Evolutionary conservation across 2,329 filamentous ascomycete genomes (phyloP), one percentile per base, ranked within the genome.

Genomic region (Fusarium sambucinum): DNA sequence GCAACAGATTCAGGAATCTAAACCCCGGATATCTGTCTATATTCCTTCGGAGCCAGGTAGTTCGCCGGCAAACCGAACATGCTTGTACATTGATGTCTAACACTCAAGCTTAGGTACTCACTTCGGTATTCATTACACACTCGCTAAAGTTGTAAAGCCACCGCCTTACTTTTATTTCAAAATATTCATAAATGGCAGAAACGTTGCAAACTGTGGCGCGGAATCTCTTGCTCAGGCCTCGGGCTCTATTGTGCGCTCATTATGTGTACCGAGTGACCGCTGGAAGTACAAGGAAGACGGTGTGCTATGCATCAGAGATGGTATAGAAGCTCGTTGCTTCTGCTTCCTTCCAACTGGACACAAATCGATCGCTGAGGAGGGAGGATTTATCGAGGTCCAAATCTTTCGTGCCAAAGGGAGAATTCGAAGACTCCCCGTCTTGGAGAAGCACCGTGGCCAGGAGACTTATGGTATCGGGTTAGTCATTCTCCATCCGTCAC

Each of bases 391-490:
- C 47, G 84, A 88, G 64, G 74, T 88, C 5, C 80, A 81, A 35
- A 81, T 83, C 12, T 87, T 86, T 68, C 81, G 86, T 25, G 84
- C 86, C n/a, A 81, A 77, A 55, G 81, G 81, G 8, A 80, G 85
- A 40, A 80, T 75, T 56, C 77, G 81, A 62, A 79, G 79, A 45
- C 78, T 81, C 6, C 80, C 81, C 13, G 77, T 76, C 17, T 72
- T 85, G 25, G 73, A 78, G 13, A 73, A 77, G n/a, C 86, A 83
- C 63, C 81, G 81, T 44, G 76, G 76, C 38, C 84, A 85, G 60
- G 80, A 84, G 19, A 75, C 77, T 11, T 87, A 86, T 69, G 85
- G 86, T 11, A 84, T 89, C 65, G 77, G 78, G 86, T 88, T 78
- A 76, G 85, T 77, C 12, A 35, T 2, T n/a, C 27, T 6, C 41